Evolutionary conservation across 371 early-diverging fungal species (phyloP).

Genomic region (Mortierella sp.): DNA sequence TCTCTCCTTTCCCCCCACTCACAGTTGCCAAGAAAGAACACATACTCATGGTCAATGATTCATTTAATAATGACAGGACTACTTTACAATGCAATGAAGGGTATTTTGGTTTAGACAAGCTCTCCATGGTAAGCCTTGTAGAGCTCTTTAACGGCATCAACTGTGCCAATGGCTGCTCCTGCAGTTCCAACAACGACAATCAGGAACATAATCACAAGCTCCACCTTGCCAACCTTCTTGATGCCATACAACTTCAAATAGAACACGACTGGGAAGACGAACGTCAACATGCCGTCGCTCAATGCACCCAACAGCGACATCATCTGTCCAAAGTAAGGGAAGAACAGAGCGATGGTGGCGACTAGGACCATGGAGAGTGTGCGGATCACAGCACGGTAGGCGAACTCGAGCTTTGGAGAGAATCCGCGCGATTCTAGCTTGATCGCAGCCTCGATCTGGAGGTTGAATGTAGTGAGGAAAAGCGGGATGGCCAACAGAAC

Average conservation of each 20-base stretch:
- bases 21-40: no score
- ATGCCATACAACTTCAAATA: conserved; percentile 81
- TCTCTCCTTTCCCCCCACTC: no score
- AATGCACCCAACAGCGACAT: conserved; percentile 88
- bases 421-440: conserved; percentile 48
- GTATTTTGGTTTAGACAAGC: conserved; percentile 6
- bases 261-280: conserved; percentile 86
- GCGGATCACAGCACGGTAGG: conserved; percentile 68
- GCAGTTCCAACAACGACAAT: conserved; percentile 74
- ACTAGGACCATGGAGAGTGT: conserved; percentile 60
- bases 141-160: conserved; percentile 67
- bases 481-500: conserved; percentile 88
- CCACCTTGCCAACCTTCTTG: conserved; percentile 62
- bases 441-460: conserved; percentile 74
- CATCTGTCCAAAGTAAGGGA: conserved; percentile 84
- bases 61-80: no score
- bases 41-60: no score
- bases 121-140: conserved; percentile 47
- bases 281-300: conserved; percentile 80
- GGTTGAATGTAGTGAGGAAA: conserved; percentile 81
- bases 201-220: conserved; percentile 66
- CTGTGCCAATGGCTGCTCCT: conserved; percentile 82
- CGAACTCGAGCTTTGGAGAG: conserved; percentile 59
- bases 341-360: conserved; percentile 70
- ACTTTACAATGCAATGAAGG: no score